Base-by-base conservation (phyloP, 1,139 yeast genomes). In the Scheffersomyces insectosa region DNA sequence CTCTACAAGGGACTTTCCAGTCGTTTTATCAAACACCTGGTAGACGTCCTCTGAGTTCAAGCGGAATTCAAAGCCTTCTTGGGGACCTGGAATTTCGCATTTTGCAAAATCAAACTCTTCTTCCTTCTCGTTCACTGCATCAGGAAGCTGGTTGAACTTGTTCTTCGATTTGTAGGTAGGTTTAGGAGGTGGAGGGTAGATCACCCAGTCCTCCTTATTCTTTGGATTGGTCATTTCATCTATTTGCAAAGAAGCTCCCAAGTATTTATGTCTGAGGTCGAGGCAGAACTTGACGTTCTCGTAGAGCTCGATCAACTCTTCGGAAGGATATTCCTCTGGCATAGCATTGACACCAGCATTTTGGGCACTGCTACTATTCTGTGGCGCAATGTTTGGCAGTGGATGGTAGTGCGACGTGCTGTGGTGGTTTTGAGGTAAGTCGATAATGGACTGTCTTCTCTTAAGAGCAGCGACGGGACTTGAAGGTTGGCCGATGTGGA, bases 171-270 rank as follows among this genome's bases (percentile, higher is more conserved):
- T 86, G 79, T 95, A 93, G 25, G 95, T 83, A 1, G 99, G 97
- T 48, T 83, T 83, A 10, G 99, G 99, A 1, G 98, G 98, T 9
- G 86, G 83, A 0, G 99, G 99, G 60, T 91, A 91, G 40, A 95
- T 83, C 12, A 62, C 60, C 98, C 99, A 95, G 36, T 64, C 68
- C 25, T 68, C 72, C 27, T 51, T 55, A 62, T 93, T 91, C 61
- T 90, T 90, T 1, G 99, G 99, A 62, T 95, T 93, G 50, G 81
- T 85, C 37, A 67, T 63, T 39, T 85, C 88, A 39, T 82, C 71
- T 1, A 48, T 42, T 67, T 95, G 99, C 42, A 81, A 56, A 0
- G 97, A 89, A 5, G 79, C 56, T 1, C 66, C 59, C 65, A 88
- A 85, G 60, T 91, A 95, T 61, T 84, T 86, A 55, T 80, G 83